phyloP scores from a whole-genome alignment of 768 basidiomycete species.

The Russula virescens region DNA sequence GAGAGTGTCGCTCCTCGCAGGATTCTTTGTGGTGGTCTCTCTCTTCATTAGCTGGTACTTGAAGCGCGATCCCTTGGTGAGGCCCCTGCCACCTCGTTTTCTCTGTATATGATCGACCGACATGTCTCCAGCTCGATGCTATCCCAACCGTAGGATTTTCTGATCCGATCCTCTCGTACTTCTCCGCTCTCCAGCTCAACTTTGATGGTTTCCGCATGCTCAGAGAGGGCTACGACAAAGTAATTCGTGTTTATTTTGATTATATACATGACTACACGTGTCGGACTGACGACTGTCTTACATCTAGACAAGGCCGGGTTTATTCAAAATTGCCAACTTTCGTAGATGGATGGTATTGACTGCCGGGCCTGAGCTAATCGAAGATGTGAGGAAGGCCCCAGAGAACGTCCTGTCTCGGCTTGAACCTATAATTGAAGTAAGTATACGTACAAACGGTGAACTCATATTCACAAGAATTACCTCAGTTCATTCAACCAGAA shows the following conservation, averaged over 20 bases:
- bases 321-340: conserved; percentile 42
- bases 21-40: not conserved
- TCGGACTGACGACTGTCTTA: not conserved
- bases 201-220: conserved; percentile 28
- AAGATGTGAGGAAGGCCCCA: conserved; percentile 45
- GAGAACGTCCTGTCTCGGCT: conserved; percentile 42
- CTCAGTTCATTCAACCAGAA: conserved; percentile 33
- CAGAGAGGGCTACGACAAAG: conserved; percentile 34
- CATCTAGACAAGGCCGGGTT: conserved; percentile 21
- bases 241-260: not conserved
- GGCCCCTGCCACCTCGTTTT: not conserved
- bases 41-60: not conserved
- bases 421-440: conserved; percentile 38
- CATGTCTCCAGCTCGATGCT: not conserved
- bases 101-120: not conserved
- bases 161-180: conserved; percentile 14
- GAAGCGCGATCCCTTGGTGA: conserved; percentile 5
- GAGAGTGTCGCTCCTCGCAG: not conserved
- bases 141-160: conserved; percentile 21
- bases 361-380: conserved; percentile 38
- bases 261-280: not conserved
- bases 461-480: not conserved
- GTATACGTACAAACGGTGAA: conserved; percentile 2
- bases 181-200: conserved; percentile 27
- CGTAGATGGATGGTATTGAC: conserved; percentile 44